A percentile compares a stretch with the other conserved stretches of the same genome.
Evolutionary conservation across 2,329 filamentous ascomycete species (phyloP).

Genomic region (Aspergillus uvarum): DNA sequence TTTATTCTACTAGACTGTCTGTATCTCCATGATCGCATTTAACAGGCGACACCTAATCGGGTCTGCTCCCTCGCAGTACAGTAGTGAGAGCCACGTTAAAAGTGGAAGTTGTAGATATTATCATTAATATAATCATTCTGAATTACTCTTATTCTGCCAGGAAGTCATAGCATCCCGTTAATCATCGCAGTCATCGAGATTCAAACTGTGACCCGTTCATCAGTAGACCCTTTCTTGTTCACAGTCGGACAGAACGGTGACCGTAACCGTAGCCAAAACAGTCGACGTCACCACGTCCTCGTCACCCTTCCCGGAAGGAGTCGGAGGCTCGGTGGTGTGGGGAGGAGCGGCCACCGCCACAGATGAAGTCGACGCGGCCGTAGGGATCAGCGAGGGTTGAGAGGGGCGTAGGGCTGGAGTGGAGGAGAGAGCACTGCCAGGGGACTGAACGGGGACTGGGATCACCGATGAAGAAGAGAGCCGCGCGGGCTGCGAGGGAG

Average conservation of each 20-base stretch:
- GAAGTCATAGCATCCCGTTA: too few species aligned
- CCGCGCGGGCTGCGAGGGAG: not conserved
- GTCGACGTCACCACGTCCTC: not conserved
- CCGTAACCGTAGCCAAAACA: not conserved
- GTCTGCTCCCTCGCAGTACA: too few species aligned
- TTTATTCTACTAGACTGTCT: too few species aligned
- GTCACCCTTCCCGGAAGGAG: not conserved
- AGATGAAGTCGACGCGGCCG: not conserved
- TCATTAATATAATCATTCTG: too few species aligned
- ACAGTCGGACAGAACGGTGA: not conserved
- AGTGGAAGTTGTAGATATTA: too few species aligned
- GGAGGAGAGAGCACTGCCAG: not conserved
- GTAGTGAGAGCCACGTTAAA: too few species aligned
- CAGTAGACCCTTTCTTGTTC: too few species aligned
- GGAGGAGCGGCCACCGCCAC: not conserved
- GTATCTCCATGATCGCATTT: too few species aligned
- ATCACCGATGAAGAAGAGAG: not conserved
- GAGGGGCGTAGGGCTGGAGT: not conserved
- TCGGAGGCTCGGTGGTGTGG: not conserved
- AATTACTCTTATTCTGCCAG: too few species aligned
- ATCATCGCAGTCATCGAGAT: too few species aligned
- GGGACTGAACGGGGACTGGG: not conserved
- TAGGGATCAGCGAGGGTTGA: not conserved
- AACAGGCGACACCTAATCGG: too few species aligned
- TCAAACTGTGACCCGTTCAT: too few species aligned